These are phyloP conservation scores for Lepidium campestre DNA, from an alignment of 441 rosid species.

Conservation along the genomic window DNA sequence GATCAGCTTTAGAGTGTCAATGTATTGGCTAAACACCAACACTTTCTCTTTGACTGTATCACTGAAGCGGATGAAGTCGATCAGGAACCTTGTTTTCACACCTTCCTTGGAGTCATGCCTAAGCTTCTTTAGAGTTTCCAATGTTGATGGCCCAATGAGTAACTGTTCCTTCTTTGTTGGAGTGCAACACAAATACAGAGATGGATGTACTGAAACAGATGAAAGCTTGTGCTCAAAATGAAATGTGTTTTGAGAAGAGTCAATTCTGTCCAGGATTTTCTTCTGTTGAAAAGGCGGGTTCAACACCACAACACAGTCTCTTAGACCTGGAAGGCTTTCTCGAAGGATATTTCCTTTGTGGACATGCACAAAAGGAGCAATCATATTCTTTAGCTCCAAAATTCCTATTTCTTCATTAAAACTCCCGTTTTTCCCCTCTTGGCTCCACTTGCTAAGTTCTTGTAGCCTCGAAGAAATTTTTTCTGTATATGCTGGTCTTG, in stretches of 20 bases:
- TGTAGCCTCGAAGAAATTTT: background rate
- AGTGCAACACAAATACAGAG: constrained; percentile 21
- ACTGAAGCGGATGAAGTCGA: constrained; percentile 47
- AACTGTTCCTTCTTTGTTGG: constrained; percentile 14
- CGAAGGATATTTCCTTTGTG: constrained; percentile 54
- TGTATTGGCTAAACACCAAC: constrained; percentile 58
- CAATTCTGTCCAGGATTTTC: constrained; percentile 37
- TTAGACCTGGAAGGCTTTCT: constrained; percentile 64
- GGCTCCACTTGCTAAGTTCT: constrained; percentile 20
- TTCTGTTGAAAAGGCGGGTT: constrained; percentile 42
- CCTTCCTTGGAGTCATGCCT: constrained; percentile 42
- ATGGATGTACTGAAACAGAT: constrained; percentile 54
- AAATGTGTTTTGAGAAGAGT: constrained; percentile 19
- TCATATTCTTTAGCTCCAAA: constrained; percentile 23
- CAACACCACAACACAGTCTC: constrained; percentile 54
- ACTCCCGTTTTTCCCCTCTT: constrained; percentile 31
- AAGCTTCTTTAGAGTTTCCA: constrained; percentile 14
- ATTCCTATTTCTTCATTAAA: constrained; percentile 32
- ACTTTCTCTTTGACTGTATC: constrained; percentile 48
- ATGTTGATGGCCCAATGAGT: background rate
- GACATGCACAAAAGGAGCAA: constrained; percentile 65
- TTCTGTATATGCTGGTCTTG: constrained; percentile 42
- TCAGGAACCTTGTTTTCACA: constrained; percentile 52
- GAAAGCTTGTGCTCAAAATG: constrained; percentile 30
- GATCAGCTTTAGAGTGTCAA: constrained; percentile 42